These are phyloP conservation scores for maize (Zea mays) DNA, from an alignment of 176 grass and related monocot genomes.

Conservation along the genomic window Zm-B73-REFERENCE-NAM-5.0 NC_050098.1:201691501-201692000, in stretches of 20 bases:
- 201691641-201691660: constrained; percentile 63
- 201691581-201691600: constrained; percentile 43
- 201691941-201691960: constrained; percentile 8
- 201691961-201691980: constrained; percentile 15
- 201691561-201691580: constrained; percentile 30
- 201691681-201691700: constrained; percentile 73
- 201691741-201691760: constrained; percentile 36
- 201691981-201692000: constrained; percentile 12
- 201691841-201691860: background rate
- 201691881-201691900: background rate
- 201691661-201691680: constrained; percentile 79
- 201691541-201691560: constrained; percentile 23
- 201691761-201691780: constrained; percentile 14
- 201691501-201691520: constrained; percentile 22
- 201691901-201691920: background rate
- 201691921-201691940: background rate
- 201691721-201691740: constrained; percentile 46
- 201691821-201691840: background rate
- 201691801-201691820: background rate
- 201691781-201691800: constrained; percentile 15
- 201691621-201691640: constrained; percentile 57
- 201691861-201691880: background rate
- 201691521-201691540: background rate
- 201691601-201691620: constrained; percentile 58
- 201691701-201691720: constrained; percentile 63